Base-by-base conservation (phyloP, 2,329 filamentous ascomycete species). In the Penicillium sp. region DNA sequence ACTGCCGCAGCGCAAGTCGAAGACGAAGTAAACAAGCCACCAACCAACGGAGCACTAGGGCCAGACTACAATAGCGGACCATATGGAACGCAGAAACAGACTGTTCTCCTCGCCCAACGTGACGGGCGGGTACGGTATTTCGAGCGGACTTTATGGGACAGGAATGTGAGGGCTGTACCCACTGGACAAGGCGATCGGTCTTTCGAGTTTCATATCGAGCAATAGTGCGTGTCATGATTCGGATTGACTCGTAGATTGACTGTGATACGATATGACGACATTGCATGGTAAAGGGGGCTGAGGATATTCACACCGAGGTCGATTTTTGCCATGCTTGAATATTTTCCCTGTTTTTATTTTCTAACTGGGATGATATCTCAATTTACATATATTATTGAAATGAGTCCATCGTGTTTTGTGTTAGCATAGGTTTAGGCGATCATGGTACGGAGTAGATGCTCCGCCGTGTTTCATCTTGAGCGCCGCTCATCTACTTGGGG, bases 71-170 rank as follows among this genome's bases (percentile, higher is more conserved):
- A 72, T 49, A 77, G 74, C 55, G 83, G 82, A 0, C 72, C 80
- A 8, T 89, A 89, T 67, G 86, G 86, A 0, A 89, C 86, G 2
- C 84, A 86, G 67, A 86, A 85, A 70, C 85, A 88, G 68, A 86
- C 83, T 1, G 73, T 88, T 8, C 75, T 88, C 2, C 70, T 89
- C 14, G 84, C 86, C 21, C 76, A 81, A 63, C 72, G 73, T 29
- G 66, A 80, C n/a, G 84, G 84, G 2, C 77, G 79, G 52, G 79
- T 86, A 35, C 82, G 79, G n/a, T 88, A 84, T 64, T 77, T 87
- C 33, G 86, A 89, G 70, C 76, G 85, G 55, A 87, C 85, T 19
- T 68, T 88, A 21, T 86, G 80, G 65, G 83, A 86, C 64, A 72
- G 77, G 13, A 69, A 82, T 46, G 83, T 79, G 3, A 74, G 75